A percentile compares a stretch with the other conserved stretches of the same genome.
phyloP scores from a whole-genome alignment of 225 moss, liverwort and hornwort species.

The Pseudisothecium myosuroides region DNA sequence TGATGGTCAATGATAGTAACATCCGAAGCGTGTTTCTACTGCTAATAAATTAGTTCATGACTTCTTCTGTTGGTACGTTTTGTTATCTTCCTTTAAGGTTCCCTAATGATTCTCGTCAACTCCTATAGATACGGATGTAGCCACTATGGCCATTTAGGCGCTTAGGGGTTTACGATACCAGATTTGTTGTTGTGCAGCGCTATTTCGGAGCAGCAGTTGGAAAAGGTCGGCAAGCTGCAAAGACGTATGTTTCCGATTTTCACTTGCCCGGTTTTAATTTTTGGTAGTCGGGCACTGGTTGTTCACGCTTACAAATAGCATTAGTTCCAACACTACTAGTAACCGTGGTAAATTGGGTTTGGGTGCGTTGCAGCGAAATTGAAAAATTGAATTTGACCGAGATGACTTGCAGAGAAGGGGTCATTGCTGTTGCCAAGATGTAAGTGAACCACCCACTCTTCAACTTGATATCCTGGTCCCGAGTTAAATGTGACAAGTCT shows the following conservation, averaged over 20 bases:
- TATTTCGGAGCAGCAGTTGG: constrained; percentile 95
- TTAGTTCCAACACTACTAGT: background rate
- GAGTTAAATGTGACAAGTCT: constrained; percentile 39
- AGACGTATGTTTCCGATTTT: constrained; percentile 42
- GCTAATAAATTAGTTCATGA: background rate
- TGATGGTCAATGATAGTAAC: background rate
- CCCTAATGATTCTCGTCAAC: background rate
- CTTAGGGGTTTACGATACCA: background rate
- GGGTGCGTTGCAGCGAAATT: constrained; percentile 44
- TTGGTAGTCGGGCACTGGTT: background rate
- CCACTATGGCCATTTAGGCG: background rate
- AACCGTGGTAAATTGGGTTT: background rate
- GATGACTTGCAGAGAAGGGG: constrained; percentile 90
- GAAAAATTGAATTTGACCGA: constrained; percentile 75
- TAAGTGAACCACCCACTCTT: constrained; percentile 1
- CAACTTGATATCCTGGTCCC: constrained; percentile 10
- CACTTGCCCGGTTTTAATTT: background rate
- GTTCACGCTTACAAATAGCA: background rate
- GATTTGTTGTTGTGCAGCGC: constrained; percentile 43
- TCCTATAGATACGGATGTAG: background rate
- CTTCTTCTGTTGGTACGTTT: background rate
- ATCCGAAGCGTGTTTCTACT: background rate
- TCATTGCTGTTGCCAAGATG: constrained; percentile 86
- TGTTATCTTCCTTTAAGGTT: background rate
- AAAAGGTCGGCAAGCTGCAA: constrained; percentile 91